Base-by-base conservation (phyloP, 768 basidiomycete species). In the Xerocomus potaroensis region DNA sequence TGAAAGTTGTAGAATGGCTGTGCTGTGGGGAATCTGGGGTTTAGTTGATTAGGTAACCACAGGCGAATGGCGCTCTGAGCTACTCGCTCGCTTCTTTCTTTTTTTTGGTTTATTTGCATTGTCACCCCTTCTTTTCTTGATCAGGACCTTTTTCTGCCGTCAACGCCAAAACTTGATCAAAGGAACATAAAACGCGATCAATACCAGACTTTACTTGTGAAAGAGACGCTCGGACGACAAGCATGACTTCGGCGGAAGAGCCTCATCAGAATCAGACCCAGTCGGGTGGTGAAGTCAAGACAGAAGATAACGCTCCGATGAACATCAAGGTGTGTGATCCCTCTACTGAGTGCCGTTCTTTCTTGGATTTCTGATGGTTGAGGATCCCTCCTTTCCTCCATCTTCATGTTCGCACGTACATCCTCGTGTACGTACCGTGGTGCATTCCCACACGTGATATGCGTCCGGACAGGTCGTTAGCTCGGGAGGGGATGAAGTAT, bases 401-500 rank as follows among this genome's bases (percentile, higher is more conserved):
- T 11, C n/a, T n/a, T n/a, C n/a, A n/a, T n/a, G n/a, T n/a, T 7
- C 16, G 7, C 32, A 12, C 23, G 11, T 18, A 9, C 15, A 14
- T 22, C n/a, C 1, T 9, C 27, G 19, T 18, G 7, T 7, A 27
- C 27, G 21, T 18, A 15, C 12, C 33, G 2, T 26, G 23, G 15
- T 22, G 8, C 32, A 2, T 26, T 5, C 24, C 14, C 21, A 12
- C 18, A 24, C 23, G 15, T 37, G 21, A 9, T 19, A 11, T 26
- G 11, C 21, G 22, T 16, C 1, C 6, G 6, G 1, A 5, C 11
- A 91, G 89, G 89, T 91, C 39, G 78, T 84, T 36, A 83, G 79
- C 55, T 76, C 85, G 30, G 65, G 71, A 11, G 90, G 89, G 47
- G 89, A 93, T 27, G 91, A 94, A 65, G 89, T 95, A 22, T 95